Evolutionary conservation across 2,329 filamentous ascomycete species (phyloP), one percentile per base, ranked within the genome.

Genomic region (Pseudogymnoascus sp.): DNA sequence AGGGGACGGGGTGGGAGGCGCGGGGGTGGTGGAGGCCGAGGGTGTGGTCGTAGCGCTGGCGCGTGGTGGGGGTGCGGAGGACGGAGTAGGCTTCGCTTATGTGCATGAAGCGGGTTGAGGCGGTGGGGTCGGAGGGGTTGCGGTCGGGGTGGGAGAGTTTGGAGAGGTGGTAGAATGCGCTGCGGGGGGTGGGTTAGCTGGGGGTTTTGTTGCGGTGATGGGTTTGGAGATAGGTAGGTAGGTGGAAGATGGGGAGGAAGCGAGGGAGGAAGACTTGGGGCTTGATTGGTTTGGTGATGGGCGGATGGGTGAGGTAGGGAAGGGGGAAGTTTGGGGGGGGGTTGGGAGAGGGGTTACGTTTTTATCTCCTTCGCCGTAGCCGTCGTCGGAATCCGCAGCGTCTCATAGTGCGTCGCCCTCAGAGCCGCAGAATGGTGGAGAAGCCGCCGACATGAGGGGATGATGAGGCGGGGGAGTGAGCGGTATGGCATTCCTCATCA

Each of bases 351-450:
- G 63, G 42, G 66, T 36, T 74, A 91, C 88, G 90, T 93, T 76
- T 97, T 97, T 66, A 97, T 93, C 62, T 96, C 91, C 8, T 80
- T 79, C 0, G 83, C 77, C 15, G 89, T 85, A 42, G 93, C 93
- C 67, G 83, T 83, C 44, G 82, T 80, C 0, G 84, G 77, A n/a
- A 99, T 76, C 44, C 87, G 83, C 61, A 99, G 82, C 42, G 87
- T 86, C 70, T 93, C 89, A 76, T 99, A 99, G 78, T 96, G 89
- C 66, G 87, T 91, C 69, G 75, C 62, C 71, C 38, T 78, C 69
- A 69, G 69, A 65, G 28, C 63, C 62, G 61, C 72, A 71, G 72
- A 50, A 26, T 73, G 65, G 64, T 73, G 59, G 61, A 71, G 62
- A 66, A 65, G 11, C 75, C 62, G 17, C 78, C 79, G 64, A 76